Evolutionary conservation across 148 eudicot species (phyloP), one percentile per base, ranked within the genome.

Genomic region (Talinum fruticosum): DNA sequence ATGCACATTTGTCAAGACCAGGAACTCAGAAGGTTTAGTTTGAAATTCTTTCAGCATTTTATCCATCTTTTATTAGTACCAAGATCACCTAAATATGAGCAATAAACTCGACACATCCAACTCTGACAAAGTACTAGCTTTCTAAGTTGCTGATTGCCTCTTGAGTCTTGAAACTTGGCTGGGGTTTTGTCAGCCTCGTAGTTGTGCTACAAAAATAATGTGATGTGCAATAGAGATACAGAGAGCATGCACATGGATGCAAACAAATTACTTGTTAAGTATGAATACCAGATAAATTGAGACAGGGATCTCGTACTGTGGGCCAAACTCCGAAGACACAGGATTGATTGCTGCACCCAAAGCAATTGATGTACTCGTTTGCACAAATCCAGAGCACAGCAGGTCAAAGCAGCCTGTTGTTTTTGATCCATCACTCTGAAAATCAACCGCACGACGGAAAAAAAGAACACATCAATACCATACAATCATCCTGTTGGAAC

Each of bases 321-420:
- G 79, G 8, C 89, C 84, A 23, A 21, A 38, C 33, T 78, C 81
- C 14, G 75, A 45, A n/a, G 91, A 85, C 77, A 91, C 73, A 54
- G 87, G 87, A 74, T 74, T 66, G n/a, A 91, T 69, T n/a, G 87
- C 85, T 61, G 86, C 93, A 36, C 91, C 93, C 34, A 91, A 86
- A 33, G 90, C 91, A 38, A 88, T 38, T 79, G 88, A 82, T 32
- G 75, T 38, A 85, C 78, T 89, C 7, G 86, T 87, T 82, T 89
- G 96, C 45, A 91, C 88, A 73, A 91, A 91, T 34, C 96, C 96
- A 24, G 91, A 87, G 70, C 96, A 91, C 7, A 88, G 78, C 14
- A 88, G 84, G 70, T 89, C 91, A 73, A 87, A 89, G 78, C 91
- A 91, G 6, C 93, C 96, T 69, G 93, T 88, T 70, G 76, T 82